phyloP scores from a whole-genome alignment of 805 yeast genomes.

The Barnettozyma vustinii region DNA sequence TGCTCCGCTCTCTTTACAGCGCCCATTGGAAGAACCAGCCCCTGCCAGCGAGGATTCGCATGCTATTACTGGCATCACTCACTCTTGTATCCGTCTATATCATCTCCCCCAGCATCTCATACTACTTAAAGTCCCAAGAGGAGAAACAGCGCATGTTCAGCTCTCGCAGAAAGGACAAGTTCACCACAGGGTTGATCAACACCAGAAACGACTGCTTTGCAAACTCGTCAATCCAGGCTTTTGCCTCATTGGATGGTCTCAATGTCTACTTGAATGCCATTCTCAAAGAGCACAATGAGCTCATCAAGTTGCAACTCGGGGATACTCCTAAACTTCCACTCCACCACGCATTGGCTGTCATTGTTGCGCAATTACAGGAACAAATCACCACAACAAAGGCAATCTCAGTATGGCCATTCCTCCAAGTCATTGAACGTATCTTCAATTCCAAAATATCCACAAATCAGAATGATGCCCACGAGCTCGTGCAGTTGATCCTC shows the following conservation, averaged over 20 bases:
- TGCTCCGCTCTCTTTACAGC: conserved; percentile 13
- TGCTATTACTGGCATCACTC: conserved; percentile 22
- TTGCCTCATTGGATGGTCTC: conserved; percentile 55
- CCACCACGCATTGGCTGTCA: conserved; percentile 50
- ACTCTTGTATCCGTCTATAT: conserved; percentile 27
- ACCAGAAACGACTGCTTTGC: conserved; percentile 89
- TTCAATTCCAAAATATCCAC: conserved; percentile 71
- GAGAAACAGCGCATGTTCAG: conserved; percentile 24
- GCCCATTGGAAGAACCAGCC: conserved; percentile 21
- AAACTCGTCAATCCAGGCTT: conserved; percentile 80
- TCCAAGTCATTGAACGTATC: conserved; percentile 65
- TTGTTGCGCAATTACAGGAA: conserved; percentile 55
- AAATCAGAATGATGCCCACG: conserved; percentile 94
- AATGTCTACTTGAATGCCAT: conserved; percentile 47
- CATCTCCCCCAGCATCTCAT: conserved; percentile 25
- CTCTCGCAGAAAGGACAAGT: conserved; percentile 59
- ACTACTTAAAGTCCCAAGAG: conserved; percentile 16
- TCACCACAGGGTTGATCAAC: conserved; percentile 80
- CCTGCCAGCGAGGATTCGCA: conserved; percentile 12
- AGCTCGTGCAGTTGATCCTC: conserved; percentile 71
- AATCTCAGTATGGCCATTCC: conserved; percentile 72
- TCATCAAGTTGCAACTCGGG: conserved; percentile 7
- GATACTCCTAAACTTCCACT: conserved; percentile 41
- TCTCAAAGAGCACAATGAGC: conserved; percentile 20
- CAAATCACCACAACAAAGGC: conserved; percentile 48